Percentiles rank a stretch among this genome's conserved stretches.
Conservation (phyloP, 1,284 basidiomycete genomes). For the Malassezia equina region DNA sequence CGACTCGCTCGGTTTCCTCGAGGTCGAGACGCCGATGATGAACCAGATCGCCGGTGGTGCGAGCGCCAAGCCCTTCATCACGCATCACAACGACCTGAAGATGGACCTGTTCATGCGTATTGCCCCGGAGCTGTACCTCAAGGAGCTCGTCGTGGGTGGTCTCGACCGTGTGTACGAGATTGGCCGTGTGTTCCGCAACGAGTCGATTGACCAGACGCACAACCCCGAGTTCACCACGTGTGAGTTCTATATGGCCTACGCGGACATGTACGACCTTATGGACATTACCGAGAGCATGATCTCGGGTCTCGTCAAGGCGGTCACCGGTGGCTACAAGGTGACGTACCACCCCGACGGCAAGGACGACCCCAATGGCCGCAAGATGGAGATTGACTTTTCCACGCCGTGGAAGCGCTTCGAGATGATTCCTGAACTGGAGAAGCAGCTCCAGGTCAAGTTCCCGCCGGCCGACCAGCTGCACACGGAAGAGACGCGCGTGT, state of each 20-base stretch:
- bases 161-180: slow-evolving; percentile 97
- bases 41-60: slow-evolving; percentile 93
- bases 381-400: slow-evolving; percentile 76
- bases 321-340: slow-evolving; percentile 75
- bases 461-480: slow-evolving; percentile 84
- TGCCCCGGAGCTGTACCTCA: slow-evolving; percentile 94
- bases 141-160: slow-evolving; percentile 92
- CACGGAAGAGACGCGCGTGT: slow-evolving; percentile 77
- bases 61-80: slow-evolving; percentile 96
- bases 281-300: slow-evolving; percentile 87
- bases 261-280: slow-evolving; percentile 98
- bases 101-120: slow-evolving; percentile 96
- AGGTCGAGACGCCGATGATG: slow-evolving; percentile 98
- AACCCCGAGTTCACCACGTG: slow-evolving; percentile 64
- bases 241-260: slow-evolving; percentile 99
- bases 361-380: slow-evolving; percentile 56
- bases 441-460: slow-evolving; percentile 84
- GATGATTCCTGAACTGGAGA: slow-evolving; percentile 88
- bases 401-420: slow-evolving; percentile 98
- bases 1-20: slow-evolving; percentile 86
- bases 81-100: slow-evolving; percentile 95
- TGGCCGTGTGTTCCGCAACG: slow-evolving; percentile 94
- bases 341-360: slow-evolving; percentile 88
- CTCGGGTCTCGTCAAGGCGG: slow-evolving; percentile 78
- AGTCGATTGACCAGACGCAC: slow-evolving; percentile 87